Evolutionary conservation across 2,329 filamentous ascomycete genomes (phyloP), one percentile per base, ranked within the genome.

Genomic region (Parascedosporium putredinis): DNA sequence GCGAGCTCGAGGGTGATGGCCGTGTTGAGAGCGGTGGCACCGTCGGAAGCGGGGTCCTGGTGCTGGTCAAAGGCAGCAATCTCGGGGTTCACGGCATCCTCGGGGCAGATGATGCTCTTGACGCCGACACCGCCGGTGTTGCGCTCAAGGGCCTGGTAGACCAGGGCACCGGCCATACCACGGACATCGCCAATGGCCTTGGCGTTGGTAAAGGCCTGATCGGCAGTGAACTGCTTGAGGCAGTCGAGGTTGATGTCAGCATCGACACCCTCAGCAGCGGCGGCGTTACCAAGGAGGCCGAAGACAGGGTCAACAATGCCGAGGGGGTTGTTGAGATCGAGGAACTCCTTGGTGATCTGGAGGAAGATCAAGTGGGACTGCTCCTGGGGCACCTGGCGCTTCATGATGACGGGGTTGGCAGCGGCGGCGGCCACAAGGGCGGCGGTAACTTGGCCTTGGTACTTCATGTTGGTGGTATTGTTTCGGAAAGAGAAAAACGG

Each of bases 51-150:
- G 24, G 82, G 79, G 60, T 86, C 82, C 65, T 86, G 81, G 64
- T 85, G 81, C 64, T 83, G 79, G 49, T 70, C 65, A 52, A 86
- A 61, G 40, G 78, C 78, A 24, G 71, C 75, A 57, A 86, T 83
- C 66, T 85, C 81, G 2, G 81, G 73, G 65, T 86, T 86, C 51
- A 70, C 68, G 14, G 81, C 77, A 36, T 64, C 68, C 58, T 78
- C 61, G 64, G 64, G 71, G 67, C 81, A 86, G 45, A 73, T 63
- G 27, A 72, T 75, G 44, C 75, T 80, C n/a, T 51, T 50, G 25
- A 64, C 58, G 42, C 70, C 70, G 36, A 73, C 65, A 10, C 58
- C 57, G 27, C 63, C 70, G 3, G 70, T 75, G 60, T 76, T 76
- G 10, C 63, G 67, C 66, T 78, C 75, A 27, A 79, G 62, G 14